Base-by-base conservation (phyloP, 805 yeast species). In the Candida xiaguanensis region DNA sequence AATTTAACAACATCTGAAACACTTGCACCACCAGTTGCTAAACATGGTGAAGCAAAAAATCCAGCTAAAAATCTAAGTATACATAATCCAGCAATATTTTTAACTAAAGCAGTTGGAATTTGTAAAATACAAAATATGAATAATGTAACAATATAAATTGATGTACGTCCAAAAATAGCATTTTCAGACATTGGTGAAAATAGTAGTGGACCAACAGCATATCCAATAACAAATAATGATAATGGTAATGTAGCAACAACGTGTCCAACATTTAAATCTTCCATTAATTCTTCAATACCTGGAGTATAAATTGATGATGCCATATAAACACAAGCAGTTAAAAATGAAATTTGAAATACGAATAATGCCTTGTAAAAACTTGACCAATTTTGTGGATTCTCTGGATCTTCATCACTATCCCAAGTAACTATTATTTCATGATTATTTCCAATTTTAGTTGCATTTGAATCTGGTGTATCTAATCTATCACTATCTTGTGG, bases 161-260 rank as follows among this genome's bases (percentile, higher is more conserved):
- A 59, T 39, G 74, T 74, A 44, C 84, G 66, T 11, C 85, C 85
- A 34, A 75, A 53, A 3, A 56, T 52, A 2, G 78, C 73, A 34
- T 74, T 65, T 52, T 80, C 85, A 11, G 80, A 72, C 44, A 80
- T 47, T 3, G 85, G 85, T 0, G 82, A 72, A 38, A 77, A 73
- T 2, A 77, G 45, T 63, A 79, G 61, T 2, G 83, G 83, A 1
- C 83, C 83, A 14, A 77, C 36, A 38, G 80, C 85, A 49, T 80
- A 78, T 8, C 84, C 85, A 20, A 78, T 47, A 6, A 79, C 79
- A 45, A 73, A 80, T 27, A 77, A 45, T 0, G 81, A 59, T 48
- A 80, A 61, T 2, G 80, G 78, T 25, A 80, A 58, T 1, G 72
- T 59, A 0, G 78, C 77, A 4, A 65, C 65, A 5, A 67, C 70